Evolutionary conservation across 371 early-diverging fungal species (phyloP).

Genomic region (Lichtheimia hyalospora): DNA sequence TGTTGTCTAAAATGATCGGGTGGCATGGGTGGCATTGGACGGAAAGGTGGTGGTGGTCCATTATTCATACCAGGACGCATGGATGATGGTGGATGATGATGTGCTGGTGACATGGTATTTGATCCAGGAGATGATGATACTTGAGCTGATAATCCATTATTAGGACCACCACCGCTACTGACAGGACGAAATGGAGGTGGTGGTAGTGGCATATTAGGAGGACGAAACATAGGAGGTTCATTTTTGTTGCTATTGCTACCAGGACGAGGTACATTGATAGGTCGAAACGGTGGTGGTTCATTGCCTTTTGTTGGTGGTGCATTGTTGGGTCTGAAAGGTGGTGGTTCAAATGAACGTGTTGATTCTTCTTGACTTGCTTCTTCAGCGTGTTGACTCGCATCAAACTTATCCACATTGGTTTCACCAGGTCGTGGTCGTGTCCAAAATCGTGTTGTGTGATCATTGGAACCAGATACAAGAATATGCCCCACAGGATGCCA

Average conservation of each 20-base stretch:
- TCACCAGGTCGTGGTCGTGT: conserved; percentile 95
- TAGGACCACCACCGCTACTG: not conserved
- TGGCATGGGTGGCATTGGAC: conserved; percentile 7
- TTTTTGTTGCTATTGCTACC: conserved; percentile 16
- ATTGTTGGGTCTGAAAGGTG: conserved; percentile 47
- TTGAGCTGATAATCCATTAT: conserved; percentile 1
- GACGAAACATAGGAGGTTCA: conserved; percentile 39
- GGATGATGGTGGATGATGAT: conserved; percentile 20
- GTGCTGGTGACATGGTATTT: not conserved
- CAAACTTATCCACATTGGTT: conserved; percentile 56
- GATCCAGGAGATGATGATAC: conserved; percentile 21
- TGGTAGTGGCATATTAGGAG: conserved; percentile 10
- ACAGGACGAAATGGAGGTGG: conserved; percentile 6
- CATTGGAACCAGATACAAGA: conserved; percentile 96
- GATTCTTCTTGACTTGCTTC: conserved; percentile 46
- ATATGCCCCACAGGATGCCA: conserved; percentile 99
- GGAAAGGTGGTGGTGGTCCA: conserved; percentile 17
- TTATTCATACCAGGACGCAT: conserved; percentile 19
- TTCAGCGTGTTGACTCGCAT: conserved; percentile 57
- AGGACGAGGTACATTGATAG: conserved; percentile 24
- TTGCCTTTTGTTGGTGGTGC: conserved; percentile 28
- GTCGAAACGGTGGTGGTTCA: conserved; percentile 44
- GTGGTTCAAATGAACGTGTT: conserved; percentile 39
- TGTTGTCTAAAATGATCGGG: conserved; percentile 1
- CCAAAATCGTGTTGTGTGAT: conserved; percentile 99